Evolutionary conservation across 352 stramenopile genomes (phyloP).

Genomic region (Elongisporangium undulatum): DNA sequence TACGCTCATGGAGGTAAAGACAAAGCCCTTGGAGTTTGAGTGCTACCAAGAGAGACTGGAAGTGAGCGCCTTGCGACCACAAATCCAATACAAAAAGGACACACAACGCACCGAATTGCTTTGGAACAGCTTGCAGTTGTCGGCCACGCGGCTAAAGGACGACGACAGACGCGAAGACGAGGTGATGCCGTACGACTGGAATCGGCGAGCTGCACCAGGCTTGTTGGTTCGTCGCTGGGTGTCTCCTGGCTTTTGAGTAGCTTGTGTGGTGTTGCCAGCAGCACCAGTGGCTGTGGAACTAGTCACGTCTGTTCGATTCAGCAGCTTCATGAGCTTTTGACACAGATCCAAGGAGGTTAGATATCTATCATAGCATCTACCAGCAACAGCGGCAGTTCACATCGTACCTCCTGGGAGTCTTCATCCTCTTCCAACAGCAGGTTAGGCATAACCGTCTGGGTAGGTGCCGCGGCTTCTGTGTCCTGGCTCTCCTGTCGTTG

Average conservation of each 20-base stretch:
- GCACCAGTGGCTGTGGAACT: background rate
- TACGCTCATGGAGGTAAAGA: slow-evolving; percentile 68
- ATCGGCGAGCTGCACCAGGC: slow-evolving; percentile 35
- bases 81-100: background rate
- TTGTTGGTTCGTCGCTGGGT: slow-evolving; percentile 6
- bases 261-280: slow-evolving; percentile 1
- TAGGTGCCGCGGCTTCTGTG: slow-evolving; percentile 17
- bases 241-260: background rate
- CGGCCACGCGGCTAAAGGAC: slow-evolving; percentile 63
- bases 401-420: slow-evolving; percentile 66
- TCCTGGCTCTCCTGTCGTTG: slow-evolving; percentile 54
- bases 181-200: slow-evolving; percentile 53
- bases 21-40: slow-evolving; percentile 55
- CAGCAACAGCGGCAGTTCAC: background rate
- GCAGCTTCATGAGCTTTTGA: slow-evolving; percentile 43
- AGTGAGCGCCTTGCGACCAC: background rate
- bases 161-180: slow-evolving; percentile 36
- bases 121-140: slow-evolving; percentile 72
- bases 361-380: slow-evolving; percentile 3
- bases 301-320: slow-evolving; percentile 54
- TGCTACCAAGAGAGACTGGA: background rate
- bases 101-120: slow-evolving; percentile 44
- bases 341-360: background rate
- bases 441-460: slow-evolving; percentile 29
- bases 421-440: slow-evolving; percentile 74